Percentiles rank a stretch among this genome's conserved stretches.
Conservation (phyloP, 768 basidiomycete species). For the Clitopilus hobsonii region DNA sequence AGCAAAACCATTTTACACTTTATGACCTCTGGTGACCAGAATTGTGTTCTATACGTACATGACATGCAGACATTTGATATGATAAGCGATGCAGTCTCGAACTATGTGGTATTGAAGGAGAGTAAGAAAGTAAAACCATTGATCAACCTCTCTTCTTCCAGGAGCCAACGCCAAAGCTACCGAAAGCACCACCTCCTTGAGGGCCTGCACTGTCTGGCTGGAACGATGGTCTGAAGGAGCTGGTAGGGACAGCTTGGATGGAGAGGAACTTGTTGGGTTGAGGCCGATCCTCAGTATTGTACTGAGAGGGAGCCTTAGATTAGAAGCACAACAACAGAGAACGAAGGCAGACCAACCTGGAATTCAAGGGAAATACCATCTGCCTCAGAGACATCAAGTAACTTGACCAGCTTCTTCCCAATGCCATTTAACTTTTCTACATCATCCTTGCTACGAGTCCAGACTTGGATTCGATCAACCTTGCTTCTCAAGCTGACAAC, state of each 20-base stretch:
- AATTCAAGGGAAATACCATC: conserved; percentile 87
- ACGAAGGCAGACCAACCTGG: conserved; percentile 50
- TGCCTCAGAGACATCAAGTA: conserved; percentile 79
- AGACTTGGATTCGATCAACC: conserved; percentile 88
- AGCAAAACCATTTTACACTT: not conserved
- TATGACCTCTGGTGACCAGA: not conserved
- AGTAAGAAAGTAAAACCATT: not conserved
- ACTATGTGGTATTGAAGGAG: no score
- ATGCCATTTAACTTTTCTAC: conserved; percentile 81
- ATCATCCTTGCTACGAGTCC: conserved; percentile 84
- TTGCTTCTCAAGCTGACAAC: conserved; percentile 86
- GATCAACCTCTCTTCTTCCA: conserved; percentile 19
- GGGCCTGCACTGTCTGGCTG: conserved; percentile 24
- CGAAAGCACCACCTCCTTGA: conserved; percentile 22
- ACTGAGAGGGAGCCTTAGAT: conserved; percentile 34
- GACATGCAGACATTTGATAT: not conserved
- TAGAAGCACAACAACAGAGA: not conserved
- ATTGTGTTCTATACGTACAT: not conserved
- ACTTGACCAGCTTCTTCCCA: conserved; percentile 76
- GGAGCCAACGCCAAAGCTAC: conserved; percentile 23
- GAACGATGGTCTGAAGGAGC: conserved; percentile 67
- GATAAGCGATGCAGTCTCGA: no score
- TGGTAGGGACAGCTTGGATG: conserved; percentile 65
- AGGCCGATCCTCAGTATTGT: conserved; percentile 85
- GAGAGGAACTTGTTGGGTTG: conserved; percentile 77